Base-by-base conservation (phyloP, 1,139 yeast species). In the Saccharomyces hybrid region DNA sequence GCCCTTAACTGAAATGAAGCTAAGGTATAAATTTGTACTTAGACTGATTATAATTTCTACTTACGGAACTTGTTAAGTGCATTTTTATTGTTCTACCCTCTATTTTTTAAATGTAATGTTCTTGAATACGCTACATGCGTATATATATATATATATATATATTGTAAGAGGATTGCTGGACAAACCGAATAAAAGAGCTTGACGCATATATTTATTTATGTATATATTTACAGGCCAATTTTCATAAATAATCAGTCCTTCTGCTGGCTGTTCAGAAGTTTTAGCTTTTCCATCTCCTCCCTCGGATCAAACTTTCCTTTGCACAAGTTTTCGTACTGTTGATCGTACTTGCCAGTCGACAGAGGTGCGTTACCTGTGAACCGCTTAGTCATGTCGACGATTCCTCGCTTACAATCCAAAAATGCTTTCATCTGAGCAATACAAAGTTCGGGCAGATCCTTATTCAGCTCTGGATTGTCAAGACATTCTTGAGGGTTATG, bases 281-380 rank as follows among this genome's bases (percentile, higher is more conserved):
- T 82, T 57, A 87, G 74, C 70, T 85, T 86, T 57, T 74, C 75
- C 78, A 88, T 81, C 71, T 93, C 98, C 58, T 85, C 93, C 51
- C 77, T 75, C 0, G 97, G 82, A 67, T 90, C 84, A 66, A 87
- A 90, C 56, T 90, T 78, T 0, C 98, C 99, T 4, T 76, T 70
- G 0, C 91, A 84, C 57, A 93, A 75, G 58, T 86, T 86, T 46
- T 84, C 88, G 61, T 86, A 86, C 52, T 88, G 88, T 56, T 88
- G 93, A 64, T 91, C 97, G 70, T 86, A 91, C 67, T 84, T 86
- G 0, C 99, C 99, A 1, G 96, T 88, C 8, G 97, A 88, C 51
- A 88, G 72, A 0, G 98, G 91, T 0, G 95, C 99, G 66, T 93
- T 93, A 7, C 99, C 99, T 68, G 88, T 79, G 75, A 93, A 88